Evolutionary conservation across 257 asterid genomes (phyloP), one percentile per base, ranked within the genome.

Genomic region (Petunia secreta): DNA sequence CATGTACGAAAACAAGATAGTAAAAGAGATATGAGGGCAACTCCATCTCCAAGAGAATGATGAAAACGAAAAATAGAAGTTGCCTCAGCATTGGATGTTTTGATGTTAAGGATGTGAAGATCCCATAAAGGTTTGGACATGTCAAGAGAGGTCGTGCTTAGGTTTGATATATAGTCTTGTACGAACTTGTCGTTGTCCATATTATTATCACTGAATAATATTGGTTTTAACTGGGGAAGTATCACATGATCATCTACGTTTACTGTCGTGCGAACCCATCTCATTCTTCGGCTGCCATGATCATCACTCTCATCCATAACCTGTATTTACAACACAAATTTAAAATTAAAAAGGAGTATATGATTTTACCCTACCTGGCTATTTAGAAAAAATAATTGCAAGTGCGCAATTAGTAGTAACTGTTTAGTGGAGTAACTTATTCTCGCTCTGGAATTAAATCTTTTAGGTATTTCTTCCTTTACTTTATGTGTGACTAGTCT

Each of bases 131-230:
- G 77, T 46, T 69, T 69, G 1, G 77, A 46, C n/a, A 1, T 25
- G 77, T 69, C 77, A 46, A 69, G 16, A 69, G 16, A 16, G 11
- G 43, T 25, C 77, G 25, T 25, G 59, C 77, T 69, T 69, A 69
- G 43, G 41, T 46, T 69, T 1, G 77, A 69, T 46, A 46, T 9
- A 69, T 69, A 69, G 1, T 69, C 43, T 69, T 69, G 58, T 4
- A 69, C 43, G 16, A 46, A 25, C 59, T 69, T 25, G 16, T 69
- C 76, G 1, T 2, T 69, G 13, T 46, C 43, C 77, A 69, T 46
- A 68, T 4, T 69, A 44, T 2, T 41, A 4, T 8, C 5, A 11
- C 4, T 2, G 3, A 25, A 25, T 25, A 25, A 25, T 25, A 1
- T 36, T 63, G 3, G 39, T 7, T 67, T 43, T 14, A 67, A 14